These are phyloP conservation scores for Cucurbita moschata DNA, from an alignment of 306 rosid genomes.

Conservation along the genomic window DNA sequence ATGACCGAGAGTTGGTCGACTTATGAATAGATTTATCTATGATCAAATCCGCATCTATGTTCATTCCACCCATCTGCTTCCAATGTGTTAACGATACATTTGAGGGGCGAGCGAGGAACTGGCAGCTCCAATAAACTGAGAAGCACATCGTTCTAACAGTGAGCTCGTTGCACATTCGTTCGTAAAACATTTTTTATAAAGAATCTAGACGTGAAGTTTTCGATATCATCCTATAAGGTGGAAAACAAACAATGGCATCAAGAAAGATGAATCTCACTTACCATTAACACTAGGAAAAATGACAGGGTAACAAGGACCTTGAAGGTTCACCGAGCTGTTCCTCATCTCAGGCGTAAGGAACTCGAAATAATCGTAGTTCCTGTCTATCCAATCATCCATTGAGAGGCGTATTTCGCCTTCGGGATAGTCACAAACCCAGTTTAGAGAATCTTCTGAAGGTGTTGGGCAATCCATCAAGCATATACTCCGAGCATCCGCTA, in stretches of 20 bases:
- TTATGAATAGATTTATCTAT: constrained; percentile 81
- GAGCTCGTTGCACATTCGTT: background rate
- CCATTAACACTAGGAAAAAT: constrained; percentile 94
- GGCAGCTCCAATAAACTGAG: constrained; percentile 95
- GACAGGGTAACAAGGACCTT: constrained; percentile 97
- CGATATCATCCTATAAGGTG: background rate
- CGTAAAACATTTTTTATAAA: too few relatives aligned
- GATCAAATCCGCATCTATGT: constrained; percentile 57
- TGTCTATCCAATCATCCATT: constrained; percentile 52
- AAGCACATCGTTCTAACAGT: constrained; percentile 7
- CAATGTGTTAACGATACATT: constrained; percentile 75
- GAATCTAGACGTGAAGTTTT: background rate
- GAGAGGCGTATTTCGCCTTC: constrained; percentile 73
- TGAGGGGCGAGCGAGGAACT: constrained; percentile 74
- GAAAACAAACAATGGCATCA: background rate
- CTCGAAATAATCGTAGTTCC: constrained; percentile 74
- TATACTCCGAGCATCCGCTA: constrained; percentile 65
- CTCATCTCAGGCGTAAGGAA: constrained; percentile 89
- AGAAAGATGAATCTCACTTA: constrained; percentile 15
- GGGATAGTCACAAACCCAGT: constrained; percentile 94
- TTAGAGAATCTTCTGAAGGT: constrained; percentile 69
- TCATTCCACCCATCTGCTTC: constrained; percentile 91
- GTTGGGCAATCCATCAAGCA: constrained; percentile 75
- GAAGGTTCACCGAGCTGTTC: constrained; percentile 85
- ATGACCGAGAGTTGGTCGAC: constrained; percentile 71